Conservation (phyloP, 257 asterid species). For the Knoxia roxburghii region DNA sequence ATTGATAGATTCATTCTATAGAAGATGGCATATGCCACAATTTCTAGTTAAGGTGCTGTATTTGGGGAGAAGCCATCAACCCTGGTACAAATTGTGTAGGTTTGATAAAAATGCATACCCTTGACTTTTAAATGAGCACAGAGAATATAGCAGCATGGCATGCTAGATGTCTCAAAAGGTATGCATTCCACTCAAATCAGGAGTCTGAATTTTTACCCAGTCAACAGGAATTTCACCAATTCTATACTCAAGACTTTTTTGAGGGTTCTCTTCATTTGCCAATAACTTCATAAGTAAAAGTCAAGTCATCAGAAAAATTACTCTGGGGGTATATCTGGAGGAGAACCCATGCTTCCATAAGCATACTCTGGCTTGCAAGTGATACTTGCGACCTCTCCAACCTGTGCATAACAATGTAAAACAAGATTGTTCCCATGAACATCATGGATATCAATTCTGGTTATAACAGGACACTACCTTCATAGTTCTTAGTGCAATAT, state of each 20-base stretch:
- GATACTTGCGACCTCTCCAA: conserved; percentile 85
- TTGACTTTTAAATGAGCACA: background rate
- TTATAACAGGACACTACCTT: conserved; percentile 42
- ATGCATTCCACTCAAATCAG: background rate
- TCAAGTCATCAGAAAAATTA: conserved; percentile 21
- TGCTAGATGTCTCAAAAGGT: background rate
- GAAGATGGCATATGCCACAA: background rate
- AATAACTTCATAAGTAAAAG: background rate
- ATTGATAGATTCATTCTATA: background rate
- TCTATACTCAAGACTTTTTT: background rate
- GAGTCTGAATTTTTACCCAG: background rate
- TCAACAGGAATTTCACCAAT: background rate
- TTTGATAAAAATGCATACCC: background rate
- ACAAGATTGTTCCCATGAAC: background rate
- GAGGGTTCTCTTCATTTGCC: background rate
- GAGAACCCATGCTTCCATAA: conserved; percentile 92
- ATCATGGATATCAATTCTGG: background rate
- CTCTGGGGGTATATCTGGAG: conserved; percentile 95
- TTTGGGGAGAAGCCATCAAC: background rate
- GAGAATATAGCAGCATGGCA: background rate
- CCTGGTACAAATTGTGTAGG: background rate
- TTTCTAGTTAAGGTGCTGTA: background rate
- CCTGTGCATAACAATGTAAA: conserved; percentile 40
- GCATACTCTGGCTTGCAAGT: conserved; percentile 96
- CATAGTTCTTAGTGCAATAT: conserved; percentile 83